These are phyloP conservation scores for Hypoxylon sp. DNA, from an alignment of 2,329 filamentous ascomycete genomes.

Conservation along the genomic window DNA sequence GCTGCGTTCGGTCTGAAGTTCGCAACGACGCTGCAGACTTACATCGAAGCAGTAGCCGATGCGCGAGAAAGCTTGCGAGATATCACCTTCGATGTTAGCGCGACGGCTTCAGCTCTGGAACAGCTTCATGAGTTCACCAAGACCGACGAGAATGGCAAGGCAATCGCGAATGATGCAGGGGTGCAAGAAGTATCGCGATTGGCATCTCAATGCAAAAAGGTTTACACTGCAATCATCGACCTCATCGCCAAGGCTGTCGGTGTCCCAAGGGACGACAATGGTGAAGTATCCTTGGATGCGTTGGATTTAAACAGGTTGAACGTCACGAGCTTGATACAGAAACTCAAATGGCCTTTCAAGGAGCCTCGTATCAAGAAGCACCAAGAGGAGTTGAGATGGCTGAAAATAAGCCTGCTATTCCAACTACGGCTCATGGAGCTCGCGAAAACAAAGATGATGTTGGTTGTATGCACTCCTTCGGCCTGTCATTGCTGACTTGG, in stretches of 20 bases:
- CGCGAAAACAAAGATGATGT: constrained; percentile 30
- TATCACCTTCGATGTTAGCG: constrained; percentile 34
- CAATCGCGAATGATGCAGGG: constrained; percentile 25
- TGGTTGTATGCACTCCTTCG: background rate
- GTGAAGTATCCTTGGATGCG: constrained; percentile 18
- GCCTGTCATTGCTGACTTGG: background rate
- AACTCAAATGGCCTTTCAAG: constrained; percentile 37
- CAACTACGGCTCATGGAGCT: constrained; percentile 31
- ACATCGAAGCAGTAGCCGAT: constrained; percentile 29
- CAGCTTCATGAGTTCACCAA: constrained; percentile 26
- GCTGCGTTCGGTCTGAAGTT: constrained; percentile 34
- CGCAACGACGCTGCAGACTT: constrained; percentile 34
- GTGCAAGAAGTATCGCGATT: constrained; percentile 25
- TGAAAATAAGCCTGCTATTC: constrained; percentile 35
- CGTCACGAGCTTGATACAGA: constrained; percentile 9
- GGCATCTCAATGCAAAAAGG: constrained; percentile 32
- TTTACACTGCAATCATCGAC: constrained; percentile 22
- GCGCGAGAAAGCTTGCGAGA: constrained; percentile 24
- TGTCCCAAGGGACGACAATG: constrained; percentile 11
- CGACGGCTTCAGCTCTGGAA: constrained; percentile 31
- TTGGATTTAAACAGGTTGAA: constrained; percentile 23
- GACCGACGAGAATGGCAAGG: constrained; percentile 15
- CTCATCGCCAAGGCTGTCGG: constrained; percentile 29
- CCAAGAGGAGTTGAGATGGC: constrained; percentile 29
- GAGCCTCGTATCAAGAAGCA: constrained; percentile 34